phyloP scores from a whole-genome alignment of 768 basidiomycete genomes.

The Russula sp. region DNA sequence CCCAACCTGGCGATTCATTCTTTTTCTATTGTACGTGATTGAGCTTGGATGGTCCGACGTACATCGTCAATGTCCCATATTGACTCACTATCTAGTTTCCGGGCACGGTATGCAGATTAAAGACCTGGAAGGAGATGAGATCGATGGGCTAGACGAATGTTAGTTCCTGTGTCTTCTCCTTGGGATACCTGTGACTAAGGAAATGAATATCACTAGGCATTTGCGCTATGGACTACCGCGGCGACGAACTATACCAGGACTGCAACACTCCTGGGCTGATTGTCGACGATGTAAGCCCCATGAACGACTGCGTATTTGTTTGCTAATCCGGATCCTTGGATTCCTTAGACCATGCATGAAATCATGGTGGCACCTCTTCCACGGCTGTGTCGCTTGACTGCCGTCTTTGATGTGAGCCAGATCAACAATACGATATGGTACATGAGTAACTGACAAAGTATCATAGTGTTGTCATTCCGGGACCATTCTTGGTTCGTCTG shows the following conservation, averaged over 20 bases:
- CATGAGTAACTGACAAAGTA: neutral
- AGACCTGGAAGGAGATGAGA: neutral
- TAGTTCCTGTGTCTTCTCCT: neutral
- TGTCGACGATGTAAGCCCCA: conserved; percentile 3
- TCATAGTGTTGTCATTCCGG: conserved; percentile 6
- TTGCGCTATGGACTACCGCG: neutral
- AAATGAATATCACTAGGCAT: neutral
- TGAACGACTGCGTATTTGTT: too few relatives aligned
- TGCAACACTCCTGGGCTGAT: neutral
- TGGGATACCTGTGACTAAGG: neutral
- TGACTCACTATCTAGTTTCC: neutral
- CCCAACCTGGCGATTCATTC: neutral
- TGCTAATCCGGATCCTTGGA: neutral
- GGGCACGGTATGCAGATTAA: conserved; percentile 2
- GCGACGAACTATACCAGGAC: neutral
- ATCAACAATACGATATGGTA: neutral
- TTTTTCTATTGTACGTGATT: conserved; percentile 11
- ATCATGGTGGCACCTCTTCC: conserved; percentile 8
- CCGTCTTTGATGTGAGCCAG: conserved; percentile 7
- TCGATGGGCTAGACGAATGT: neutral
- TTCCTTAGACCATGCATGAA: neutral
- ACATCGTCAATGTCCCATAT: neutral
- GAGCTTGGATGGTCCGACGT: neutral
- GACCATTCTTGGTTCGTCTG: conserved; percentile 5
- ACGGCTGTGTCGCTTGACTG: neutral